These are phyloP conservation scores for Climacium dendroides DNA, from an alignment of 225 moss, liverwort and hornwort species.

Conservation along the genomic window DNA sequence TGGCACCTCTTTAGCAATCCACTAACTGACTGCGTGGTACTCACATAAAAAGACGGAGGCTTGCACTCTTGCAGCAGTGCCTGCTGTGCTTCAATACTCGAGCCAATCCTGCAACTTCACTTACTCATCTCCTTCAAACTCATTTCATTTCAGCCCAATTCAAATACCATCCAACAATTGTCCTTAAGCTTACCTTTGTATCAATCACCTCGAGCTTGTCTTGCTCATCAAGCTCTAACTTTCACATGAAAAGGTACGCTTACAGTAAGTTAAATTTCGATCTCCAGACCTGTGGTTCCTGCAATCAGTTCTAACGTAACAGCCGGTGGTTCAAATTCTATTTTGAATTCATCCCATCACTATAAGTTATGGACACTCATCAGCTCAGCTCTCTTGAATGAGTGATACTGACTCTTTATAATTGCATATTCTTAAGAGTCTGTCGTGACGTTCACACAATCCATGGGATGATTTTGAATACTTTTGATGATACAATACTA, in stretches of 20 bases:
- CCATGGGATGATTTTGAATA: background rate
- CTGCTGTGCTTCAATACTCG: background rate
- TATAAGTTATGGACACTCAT: background rate
- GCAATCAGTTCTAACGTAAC: background rate
- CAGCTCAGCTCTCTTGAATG: background rate
- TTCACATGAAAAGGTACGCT: background rate
- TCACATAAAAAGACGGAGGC: background rate
- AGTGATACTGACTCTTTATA: background rate
- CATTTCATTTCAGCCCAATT: background rate
- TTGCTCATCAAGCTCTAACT: background rate
- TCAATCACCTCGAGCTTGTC: background rate
- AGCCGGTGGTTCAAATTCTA: background rate
- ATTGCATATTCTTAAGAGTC: background rate
- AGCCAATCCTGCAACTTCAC: background rate
- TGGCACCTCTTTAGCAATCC: background rate
- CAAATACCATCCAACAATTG: background rate
- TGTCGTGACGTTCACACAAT: background rate
- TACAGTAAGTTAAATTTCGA: background rate
- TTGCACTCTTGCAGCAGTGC: background rate
- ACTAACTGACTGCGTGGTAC: background rate
- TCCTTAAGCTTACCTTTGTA: no score
- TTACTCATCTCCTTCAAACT: background rate
- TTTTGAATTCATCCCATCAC: background rate
- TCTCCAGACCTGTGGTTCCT: no score
- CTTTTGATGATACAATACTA: background rate